Percentiles rank a stretch among this genome's conserved stretches.
Evolutionary conservation across 2,329 filamentous ascomycete genomes (phyloP).

Genomic region (Dactylonectria macrodidyma): DNA sequence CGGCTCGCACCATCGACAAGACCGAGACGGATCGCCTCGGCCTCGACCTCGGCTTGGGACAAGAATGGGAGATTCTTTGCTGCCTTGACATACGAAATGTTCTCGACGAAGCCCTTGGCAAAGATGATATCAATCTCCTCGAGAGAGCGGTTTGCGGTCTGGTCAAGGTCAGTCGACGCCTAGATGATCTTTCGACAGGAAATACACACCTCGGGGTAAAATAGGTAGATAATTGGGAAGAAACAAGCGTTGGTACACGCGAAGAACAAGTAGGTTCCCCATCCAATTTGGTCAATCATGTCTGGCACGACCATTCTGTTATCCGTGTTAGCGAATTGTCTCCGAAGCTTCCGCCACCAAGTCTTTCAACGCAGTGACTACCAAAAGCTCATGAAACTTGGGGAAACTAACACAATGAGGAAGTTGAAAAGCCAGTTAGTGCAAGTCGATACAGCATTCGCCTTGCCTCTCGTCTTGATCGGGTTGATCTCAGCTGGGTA

Average conservation of each 20-base stretch:
- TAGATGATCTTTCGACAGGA: accelerated
- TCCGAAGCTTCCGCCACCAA: background rate
- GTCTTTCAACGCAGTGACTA: too few species aligned
- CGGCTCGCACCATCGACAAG: conserved; percentile 34
- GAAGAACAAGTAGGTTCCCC: conserved; percentile 66
- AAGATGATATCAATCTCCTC: conserved; percentile 74
- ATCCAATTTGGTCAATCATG: conserved; percentile 71
- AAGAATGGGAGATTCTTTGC: conserved; percentile 70
- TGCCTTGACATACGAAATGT: conserved; percentile 72
- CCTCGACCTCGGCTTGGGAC: conserved; percentile 66
- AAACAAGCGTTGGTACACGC: conserved; percentile 67
- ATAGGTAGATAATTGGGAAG: conserved; percentile 65
- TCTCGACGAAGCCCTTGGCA: conserved; percentile 71
- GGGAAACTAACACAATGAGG: conserved; percentile 58
- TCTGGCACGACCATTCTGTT: conserved; percentile 71
- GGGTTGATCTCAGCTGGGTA: conserved; percentile 70
- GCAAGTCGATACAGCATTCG: conserved; percentile 70
- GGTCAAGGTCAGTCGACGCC: background rate
- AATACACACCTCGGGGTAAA: conserved; percentile 57
- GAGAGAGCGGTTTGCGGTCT: conserved; percentile 59
- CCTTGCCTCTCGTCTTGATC: conserved; percentile 62
- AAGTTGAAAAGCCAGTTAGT: conserved; percentile 71
- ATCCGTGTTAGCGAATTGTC: background rate
- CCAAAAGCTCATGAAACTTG: accelerated
- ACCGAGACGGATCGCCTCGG: conserved; percentile 54